Percentiles rank a stretch among this genome's conserved stretches.
These are phyloP conservation scores for Pseudohyphozyma bogoriensis DNA, from an alignment of 768 basidiomycete species.

Conservation along the genomic window DNA sequence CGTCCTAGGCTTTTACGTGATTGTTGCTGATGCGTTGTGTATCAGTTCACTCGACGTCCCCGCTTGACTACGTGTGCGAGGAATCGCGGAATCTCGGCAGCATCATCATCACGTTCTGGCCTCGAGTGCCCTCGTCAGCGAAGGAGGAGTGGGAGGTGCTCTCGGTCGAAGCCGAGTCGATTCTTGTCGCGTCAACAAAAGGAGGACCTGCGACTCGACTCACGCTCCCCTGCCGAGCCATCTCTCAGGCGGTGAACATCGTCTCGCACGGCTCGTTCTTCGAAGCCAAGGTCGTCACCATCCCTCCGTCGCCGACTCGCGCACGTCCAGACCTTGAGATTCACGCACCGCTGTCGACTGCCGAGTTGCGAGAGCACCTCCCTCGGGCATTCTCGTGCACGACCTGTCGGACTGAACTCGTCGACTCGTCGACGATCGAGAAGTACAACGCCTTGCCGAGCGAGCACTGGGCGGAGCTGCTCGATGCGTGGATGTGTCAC, in stretches of 20 bases:
- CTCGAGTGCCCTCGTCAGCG: not conserved
- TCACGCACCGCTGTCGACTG: slow-evolving; percentile 49
- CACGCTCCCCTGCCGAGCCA: slow-evolving; percentile 49
- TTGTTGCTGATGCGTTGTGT: not conserved
- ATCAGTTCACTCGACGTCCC: slow-evolving; percentile 32
- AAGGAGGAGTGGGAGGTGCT: slow-evolving; percentile 6
- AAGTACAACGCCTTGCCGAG: slow-evolving; percentile 79
- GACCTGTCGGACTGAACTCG: slow-evolving; percentile 64
- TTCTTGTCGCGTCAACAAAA: slow-evolving; percentile 55
- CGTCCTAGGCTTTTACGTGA: not conserved
- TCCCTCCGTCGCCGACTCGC: slow-evolving; percentile 30
- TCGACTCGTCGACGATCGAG: slow-evolving; percentile 43
- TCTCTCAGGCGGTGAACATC: slow-evolving; percentile 50
- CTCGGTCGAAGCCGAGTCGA: slow-evolving; percentile 45
- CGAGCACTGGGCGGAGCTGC: slow-evolving; percentile 93
- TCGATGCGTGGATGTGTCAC: slow-evolving; percentile 99
- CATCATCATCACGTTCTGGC: slow-evolving; percentile 61
- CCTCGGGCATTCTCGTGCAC: slow-evolving; percentile 66
- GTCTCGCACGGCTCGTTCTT: slow-evolving; percentile 50
- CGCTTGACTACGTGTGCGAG: slow-evolving; percentile 55
- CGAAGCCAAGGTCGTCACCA: slow-evolving; percentile 53
- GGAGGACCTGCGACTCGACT: slow-evolving; percentile 45
- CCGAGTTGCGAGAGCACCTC: slow-evolving; percentile 48
- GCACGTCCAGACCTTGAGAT: slow-evolving; percentile 35
- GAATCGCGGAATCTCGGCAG: slow-evolving; percentile 77